Percentiles rank a stretch among this genome's conserved stretches.
These are phyloP conservation scores for Dichotomopilus funicola DNA, from an alignment of 2,329 filamentous ascomycete genomes.

Conservation along the genomic window DNA sequence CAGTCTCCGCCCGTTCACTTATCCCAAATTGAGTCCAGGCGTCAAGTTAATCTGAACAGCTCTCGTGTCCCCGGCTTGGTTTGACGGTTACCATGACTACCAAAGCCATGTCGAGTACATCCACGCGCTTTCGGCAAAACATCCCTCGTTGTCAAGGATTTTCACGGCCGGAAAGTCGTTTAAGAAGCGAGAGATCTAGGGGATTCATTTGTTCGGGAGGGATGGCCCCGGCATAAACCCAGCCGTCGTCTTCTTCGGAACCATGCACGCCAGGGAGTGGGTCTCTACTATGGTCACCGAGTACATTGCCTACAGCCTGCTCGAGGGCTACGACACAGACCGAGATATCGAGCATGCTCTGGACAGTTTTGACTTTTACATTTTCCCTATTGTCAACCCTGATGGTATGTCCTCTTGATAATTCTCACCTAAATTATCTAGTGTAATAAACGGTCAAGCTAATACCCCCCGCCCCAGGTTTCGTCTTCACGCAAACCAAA, in stretches of 20 bases:
- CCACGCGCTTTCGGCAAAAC: slow-evolving; percentile 34
- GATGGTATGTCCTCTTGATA: slow-evolving; percentile 38
- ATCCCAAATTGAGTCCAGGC: neutral
- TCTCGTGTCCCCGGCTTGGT: slow-evolving; percentile 23
- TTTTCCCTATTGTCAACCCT: slow-evolving; percentile 57
- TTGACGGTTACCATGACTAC: slow-evolving; percentile 48
- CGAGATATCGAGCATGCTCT: slow-evolving; percentile 40
- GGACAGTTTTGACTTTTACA: slow-evolving; percentile 59
- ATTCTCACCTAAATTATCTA: neutral
- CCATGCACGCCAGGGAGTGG: slow-evolving; percentile 56
- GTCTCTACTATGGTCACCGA: slow-evolving; percentile 50
- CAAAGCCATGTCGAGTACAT: slow-evolving; percentile 36
- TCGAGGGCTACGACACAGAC: slow-evolving; percentile 38
- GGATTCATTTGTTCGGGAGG: slow-evolving; percentile 50
- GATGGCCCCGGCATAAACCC: slow-evolving; percentile 40
- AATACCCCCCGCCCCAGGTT: slow-evolving; percentile 34
- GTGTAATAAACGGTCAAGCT: neutral
- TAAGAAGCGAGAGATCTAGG: slow-evolving; percentile 51
- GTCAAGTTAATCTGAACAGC: neutral
- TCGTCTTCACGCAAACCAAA: slow-evolving; percentile 50
- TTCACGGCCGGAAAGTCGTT: slow-evolving; percentile 43
- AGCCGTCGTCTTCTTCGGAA: slow-evolving; percentile 50
- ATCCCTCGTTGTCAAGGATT: slow-evolving; percentile 41
- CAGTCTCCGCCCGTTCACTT: too few species aligned
- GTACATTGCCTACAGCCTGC: slow-evolving; percentile 45